Conservation (phyloP, 345 rosid species). For the Lumnitzera littorea region DNA sequence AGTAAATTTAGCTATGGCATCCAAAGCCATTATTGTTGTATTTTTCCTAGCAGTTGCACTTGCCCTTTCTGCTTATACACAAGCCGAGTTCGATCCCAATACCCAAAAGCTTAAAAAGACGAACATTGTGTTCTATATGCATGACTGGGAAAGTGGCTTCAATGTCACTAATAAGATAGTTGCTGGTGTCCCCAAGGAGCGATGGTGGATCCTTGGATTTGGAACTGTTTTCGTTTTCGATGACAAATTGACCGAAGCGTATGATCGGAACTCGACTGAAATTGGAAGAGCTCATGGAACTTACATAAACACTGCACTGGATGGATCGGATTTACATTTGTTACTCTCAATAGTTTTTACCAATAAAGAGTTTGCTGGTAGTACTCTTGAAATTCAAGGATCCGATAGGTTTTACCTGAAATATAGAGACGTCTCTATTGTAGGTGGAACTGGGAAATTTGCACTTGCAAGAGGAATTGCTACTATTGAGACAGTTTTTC, state of each 20-base stretch:
- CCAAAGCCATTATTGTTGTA: too few relatives aligned
- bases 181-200: constrained; percentile 8
- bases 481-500: constrained; percentile 2
- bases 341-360: constrained; percentile 9
- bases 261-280: neutral
- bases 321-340: constrained; percentile 3
- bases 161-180: constrained; percentile 7
- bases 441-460: constrained; percentile 10
- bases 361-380: constrained; percentile 12
- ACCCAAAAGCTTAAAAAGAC: constrained; percentile 5
- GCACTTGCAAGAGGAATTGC: constrained; percentile 9
- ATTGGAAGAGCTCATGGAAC: constrained; percentile 10
- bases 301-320: constrained; percentile 1
- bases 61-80: neutral
- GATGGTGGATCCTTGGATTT: constrained; percentile 4
- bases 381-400: constrained; percentile 13
- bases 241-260: constrained; percentile 6
- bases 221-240: constrained; percentile 6
- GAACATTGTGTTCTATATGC: constrained; percentile 9
- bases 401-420: neutral
- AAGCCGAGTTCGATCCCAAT: neutral
- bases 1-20: too few relatives aligned
- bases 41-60: too few relatives aligned
- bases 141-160: constrained; percentile 1
- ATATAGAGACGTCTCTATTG: constrained; percentile 10